These are phyloP conservation scores for Sambucus nigra DNA, from an alignment of 129 eudicot species.

Conservation along the genomic window DNA sequence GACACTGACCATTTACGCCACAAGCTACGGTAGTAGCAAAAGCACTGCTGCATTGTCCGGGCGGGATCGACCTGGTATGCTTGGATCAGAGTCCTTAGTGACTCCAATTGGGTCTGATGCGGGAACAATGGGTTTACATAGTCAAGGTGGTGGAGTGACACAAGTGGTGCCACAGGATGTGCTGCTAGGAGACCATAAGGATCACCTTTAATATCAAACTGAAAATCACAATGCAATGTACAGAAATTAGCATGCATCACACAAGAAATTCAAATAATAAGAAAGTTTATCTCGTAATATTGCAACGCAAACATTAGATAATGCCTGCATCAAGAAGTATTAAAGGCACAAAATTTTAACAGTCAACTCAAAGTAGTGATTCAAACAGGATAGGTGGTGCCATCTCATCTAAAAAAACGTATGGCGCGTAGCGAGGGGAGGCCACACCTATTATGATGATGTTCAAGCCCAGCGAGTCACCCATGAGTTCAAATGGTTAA, in stretches of 20 bases:
- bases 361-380: too few relatives aligned
- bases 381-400: too few relatives aligned
- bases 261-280: too few relatives aligned
- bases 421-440: too few relatives aligned
- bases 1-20: conserved; percentile 74
- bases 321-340: too few relatives aligned
- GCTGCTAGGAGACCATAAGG: conserved; percentile 31
- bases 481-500: too few relatives aligned
- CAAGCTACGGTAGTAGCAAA: conserved; percentile 55
- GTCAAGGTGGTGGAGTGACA: conserved; percentile 37
- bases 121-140: conserved; percentile 21
- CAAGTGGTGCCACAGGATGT: conserved; percentile 29
- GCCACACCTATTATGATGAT: too few relatives aligned
- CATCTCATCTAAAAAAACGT: too few relatives aligned
- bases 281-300: too few relatives aligned
- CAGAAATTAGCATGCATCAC: background rate
- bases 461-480: too few relatives aligned
- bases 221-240: background rate
- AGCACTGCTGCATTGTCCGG: conserved; percentile 46
- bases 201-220: conserved; percentile 22
- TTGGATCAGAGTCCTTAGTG: conserved; percentile 13
- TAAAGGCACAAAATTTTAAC: too few relatives aligned
- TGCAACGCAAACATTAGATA: too few relatives aligned
- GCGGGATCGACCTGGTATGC: conserved; percentile 23
- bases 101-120: conserved; percentile 10